A percentile compares a stretch with the other conserved stretches of the same genome.
Conservation (phyloP, 1,284 basidiomycete species). For the Ceraceosorus guamensis region DNA sequence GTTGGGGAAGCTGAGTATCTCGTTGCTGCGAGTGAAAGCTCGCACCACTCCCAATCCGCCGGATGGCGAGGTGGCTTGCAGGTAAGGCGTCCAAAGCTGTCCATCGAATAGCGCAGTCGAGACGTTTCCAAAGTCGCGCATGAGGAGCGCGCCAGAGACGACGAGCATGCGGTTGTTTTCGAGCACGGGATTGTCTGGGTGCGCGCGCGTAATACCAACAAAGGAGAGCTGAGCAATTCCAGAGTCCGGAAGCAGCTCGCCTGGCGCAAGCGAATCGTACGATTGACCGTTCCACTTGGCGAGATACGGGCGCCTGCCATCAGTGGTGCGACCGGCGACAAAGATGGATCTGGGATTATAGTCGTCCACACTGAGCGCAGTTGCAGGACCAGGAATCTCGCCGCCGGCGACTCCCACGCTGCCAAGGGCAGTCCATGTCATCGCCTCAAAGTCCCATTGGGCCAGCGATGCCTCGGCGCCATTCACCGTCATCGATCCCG, state of each 20-base stretch:
- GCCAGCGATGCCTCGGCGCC: constrained; percentile 63
- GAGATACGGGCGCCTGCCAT: constrained; percentile 27
- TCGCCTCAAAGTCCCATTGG: constrained; percentile 57
- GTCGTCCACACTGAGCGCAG: constrained; percentile 76
- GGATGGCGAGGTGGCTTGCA: constrained; percentile 62
- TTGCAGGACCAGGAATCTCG: constrained; percentile 77
- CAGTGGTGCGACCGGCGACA: constrained; percentile 63
- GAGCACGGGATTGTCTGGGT: constrained; percentile 64
- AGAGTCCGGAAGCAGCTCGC: constrained; percentile 54
- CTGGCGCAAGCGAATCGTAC: constrained; percentile 17
- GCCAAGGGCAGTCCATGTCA: constrained; percentile 58
- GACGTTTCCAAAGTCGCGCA: constrained; percentile 61
- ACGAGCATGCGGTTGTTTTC: constrained; percentile 81
- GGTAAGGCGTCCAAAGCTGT: constrained; percentile 70
- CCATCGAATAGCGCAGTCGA: constrained; percentile 78
- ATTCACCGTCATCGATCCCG: constrained; percentile 66
- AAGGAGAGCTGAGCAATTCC: constrained; percentile 76
- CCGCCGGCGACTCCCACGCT: constrained; percentile 58
- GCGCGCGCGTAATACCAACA: constrained; percentile 70
- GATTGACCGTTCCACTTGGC: constrained; percentile 33
- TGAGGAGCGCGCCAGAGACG: constrained; percentile 71
- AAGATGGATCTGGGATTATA: constrained; percentile 76
- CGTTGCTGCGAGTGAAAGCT: constrained; percentile 63
- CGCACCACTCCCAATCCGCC: constrained; percentile 69
- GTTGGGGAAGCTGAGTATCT: constrained; percentile 39